A percentile compares a stretch with the other conserved stretches of the same genome.
Evolutionary conservation across 1,284 basidiomycete species (phyloP).

Genomic region (Malassezia restricta): DNA sequence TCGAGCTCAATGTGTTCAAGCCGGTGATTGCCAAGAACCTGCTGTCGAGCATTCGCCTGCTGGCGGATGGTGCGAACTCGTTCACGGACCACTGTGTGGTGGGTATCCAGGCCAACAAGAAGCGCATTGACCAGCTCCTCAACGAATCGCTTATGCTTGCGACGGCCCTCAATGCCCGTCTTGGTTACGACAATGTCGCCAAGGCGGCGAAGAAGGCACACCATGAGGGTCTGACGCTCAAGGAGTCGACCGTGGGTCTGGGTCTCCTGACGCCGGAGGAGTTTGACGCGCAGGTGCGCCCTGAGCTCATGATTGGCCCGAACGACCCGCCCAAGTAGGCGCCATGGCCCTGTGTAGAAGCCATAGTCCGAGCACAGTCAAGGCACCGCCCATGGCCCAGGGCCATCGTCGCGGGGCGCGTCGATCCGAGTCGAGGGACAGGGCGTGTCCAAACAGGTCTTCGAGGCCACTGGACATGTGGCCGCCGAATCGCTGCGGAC

Average conservation of each 20-base stretch:
- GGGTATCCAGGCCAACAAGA: conserved; percentile 90
- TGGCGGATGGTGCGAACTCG: conserved; percentile 66
- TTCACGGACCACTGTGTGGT: conserved; percentile 96
- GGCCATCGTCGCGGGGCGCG: neutral
- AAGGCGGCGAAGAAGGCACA: conserved; percentile 99
- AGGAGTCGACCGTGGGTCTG: conserved; percentile 79
- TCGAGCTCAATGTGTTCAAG: conserved; percentile 99
- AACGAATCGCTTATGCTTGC: conserved; percentile 85
- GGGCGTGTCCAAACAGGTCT: conserved; percentile 23
- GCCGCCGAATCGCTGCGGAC: conserved; percentile 29
- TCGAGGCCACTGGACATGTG: conserved; percentile 29
- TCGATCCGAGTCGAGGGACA: neutral
- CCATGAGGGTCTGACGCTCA: conserved; percentile 89
- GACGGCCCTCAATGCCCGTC: conserved; percentile 79
- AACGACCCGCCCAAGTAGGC: conserved; percentile 26
- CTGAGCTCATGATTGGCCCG: conserved; percentile 55
- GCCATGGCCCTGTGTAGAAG: neutral
- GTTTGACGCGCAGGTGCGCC: conserved; percentile 88
- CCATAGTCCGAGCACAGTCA: neutral
- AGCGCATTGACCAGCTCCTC: conserved; percentile 72
- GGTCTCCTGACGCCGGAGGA: conserved; percentile 78
- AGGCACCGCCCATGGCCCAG: neutral
- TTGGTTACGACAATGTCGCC: conserved; percentile 94
- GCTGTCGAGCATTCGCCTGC: conserved; percentile 80
- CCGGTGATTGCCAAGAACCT: conserved; percentile 97